phyloP scores from a whole-genome alignment of 2,329 filamentous ascomycete genomes.

The Nectriaceae sp. region DNA sequence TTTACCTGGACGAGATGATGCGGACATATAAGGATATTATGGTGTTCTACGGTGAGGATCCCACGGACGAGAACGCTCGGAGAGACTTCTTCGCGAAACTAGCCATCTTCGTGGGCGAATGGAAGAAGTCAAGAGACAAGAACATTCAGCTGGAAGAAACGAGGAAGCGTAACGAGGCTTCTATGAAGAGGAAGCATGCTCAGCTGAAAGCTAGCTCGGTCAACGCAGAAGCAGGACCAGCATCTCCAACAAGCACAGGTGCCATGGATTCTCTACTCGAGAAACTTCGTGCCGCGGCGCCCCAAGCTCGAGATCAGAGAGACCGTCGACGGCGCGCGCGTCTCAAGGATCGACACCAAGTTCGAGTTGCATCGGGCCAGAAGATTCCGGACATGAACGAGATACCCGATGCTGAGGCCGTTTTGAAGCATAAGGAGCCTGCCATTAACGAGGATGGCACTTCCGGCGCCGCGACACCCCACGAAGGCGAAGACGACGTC shows the following conservation, averaged over 20 bases:
- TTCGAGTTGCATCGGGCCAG: slow-evolving; percentile 86
- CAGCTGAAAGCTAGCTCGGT: slow-evolving; percentile 63
- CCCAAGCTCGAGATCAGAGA: slow-evolving; percentile 84
- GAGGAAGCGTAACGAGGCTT: slow-evolving; percentile 82
- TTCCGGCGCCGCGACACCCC: no score
- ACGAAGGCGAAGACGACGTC: slow-evolving; percentile 69
- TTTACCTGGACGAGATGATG: slow-evolving; percentile 92
- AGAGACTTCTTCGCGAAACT: slow-evolving; percentile 96
- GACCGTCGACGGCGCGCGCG: slow-evolving; percentile 85
- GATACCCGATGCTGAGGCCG: slow-evolving; percentile 56
- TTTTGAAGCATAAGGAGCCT: slow-evolving; percentile 35
- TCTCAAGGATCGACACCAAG: slow-evolving; percentile 87
- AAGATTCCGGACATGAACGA: slow-evolving; percentile 74
- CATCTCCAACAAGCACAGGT: slow-evolving; percentile 74
- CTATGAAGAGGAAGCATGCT: slow-evolving; percentile 88
- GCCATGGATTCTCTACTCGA: slow-evolving; percentile 96
- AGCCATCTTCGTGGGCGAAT: slow-evolving; percentile 85
- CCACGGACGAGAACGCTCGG: slow-evolving; percentile 85
- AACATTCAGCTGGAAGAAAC: slow-evolving; percentile 82
- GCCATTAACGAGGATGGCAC: slow-evolving; percentile 50
- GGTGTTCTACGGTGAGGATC: slow-evolving; percentile 94
- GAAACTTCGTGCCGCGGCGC: slow-evolving; percentile 90
- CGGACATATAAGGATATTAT: slow-evolving; percentile 93
- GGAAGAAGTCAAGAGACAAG: slow-evolving; percentile 96
- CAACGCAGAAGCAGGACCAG: slow-evolving; percentile 50